Percentiles rank a stretch among this genome's conserved stretches.
Conservation (phyloP, 1,284 basidiomycete genomes). For the Trichosporon inkin region DNA sequence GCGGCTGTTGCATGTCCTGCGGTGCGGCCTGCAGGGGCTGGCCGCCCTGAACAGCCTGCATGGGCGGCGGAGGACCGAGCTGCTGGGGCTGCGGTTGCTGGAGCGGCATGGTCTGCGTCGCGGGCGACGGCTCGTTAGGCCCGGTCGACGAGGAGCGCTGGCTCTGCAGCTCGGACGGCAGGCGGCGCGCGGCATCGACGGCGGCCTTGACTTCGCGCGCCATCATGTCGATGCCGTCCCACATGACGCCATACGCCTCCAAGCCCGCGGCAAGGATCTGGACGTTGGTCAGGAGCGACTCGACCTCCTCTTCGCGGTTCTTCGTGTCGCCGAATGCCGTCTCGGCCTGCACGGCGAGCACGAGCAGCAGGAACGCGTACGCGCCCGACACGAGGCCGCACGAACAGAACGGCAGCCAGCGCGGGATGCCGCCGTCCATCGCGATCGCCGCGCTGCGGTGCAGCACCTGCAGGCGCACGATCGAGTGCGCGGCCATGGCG, state of each 20-base stretch:
- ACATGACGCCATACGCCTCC: constrained; percentile 50
- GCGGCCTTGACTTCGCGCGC: constrained; percentile 40
- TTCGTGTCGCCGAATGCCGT: constrained; percentile 32
- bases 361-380: constrained; percentile 49
- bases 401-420: constrained; percentile 51
- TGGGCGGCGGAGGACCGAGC: background rate
- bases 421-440: constrained; percentile 41
- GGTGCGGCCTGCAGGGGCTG: background rate
- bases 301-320: constrained; percentile 39
- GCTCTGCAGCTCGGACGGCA: constrained; percentile 20
- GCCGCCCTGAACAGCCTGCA: background rate
- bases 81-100: background rate
- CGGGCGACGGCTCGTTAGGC: background rate
- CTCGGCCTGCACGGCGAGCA: constrained; percentile 49
- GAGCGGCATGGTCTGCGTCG: background rate
- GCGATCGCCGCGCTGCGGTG: constrained; percentile 49
- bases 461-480: constrained; percentile 49
- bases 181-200: constrained; percentile 18
- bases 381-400: constrained; percentile 50
- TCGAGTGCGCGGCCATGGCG: constrained; percentile 49
- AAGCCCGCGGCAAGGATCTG: constrained; percentile 50
- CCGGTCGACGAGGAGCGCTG: constrained; percentile 9
- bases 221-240: constrained; percentile 51
- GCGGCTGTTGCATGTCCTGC: background rate
- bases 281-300: constrained; percentile 49